Percentiles rank a stretch among this genome's conserved stretches.
phyloP scores from a whole-genome alignment of 495 filamentous ascomycete genomes.

The Aspergillus sparsus region DNA sequence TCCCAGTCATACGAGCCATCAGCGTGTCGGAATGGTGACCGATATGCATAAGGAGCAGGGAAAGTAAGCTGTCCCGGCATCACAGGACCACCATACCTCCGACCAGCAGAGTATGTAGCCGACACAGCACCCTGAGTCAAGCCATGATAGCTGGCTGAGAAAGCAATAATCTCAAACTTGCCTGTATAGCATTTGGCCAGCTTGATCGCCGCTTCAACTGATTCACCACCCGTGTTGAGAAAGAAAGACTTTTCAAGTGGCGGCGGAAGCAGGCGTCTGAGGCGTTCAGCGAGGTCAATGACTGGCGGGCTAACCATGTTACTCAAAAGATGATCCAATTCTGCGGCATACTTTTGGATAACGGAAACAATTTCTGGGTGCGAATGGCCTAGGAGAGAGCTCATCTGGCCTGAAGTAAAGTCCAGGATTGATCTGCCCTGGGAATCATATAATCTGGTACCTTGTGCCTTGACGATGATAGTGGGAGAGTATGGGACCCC shows the following conservation, averaged over 20 bases:
- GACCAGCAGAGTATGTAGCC: conserved; percentile 50
- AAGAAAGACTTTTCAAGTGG: conserved; percentile 57
- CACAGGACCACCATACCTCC: conserved; percentile 40
- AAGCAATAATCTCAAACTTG: conserved; percentile 57
- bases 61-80: conserved; percentile 47
- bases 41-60: conserved; percentile 56
- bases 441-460: conserved; percentile 31
- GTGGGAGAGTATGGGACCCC: conserved; percentile 33
- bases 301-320: conserved; percentile 57
- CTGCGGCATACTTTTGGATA: conserved; percentile 40
- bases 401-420: conserved; percentile 60
- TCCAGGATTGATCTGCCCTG: conserved; percentile 45
- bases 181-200: conserved; percentile 59
- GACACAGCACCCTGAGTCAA: conserved; percentile 45
- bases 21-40: conserved; percentile 48
- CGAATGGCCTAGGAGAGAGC: conserved; percentile 56
- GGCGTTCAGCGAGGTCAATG: conserved; percentile 44
- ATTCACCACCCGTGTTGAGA: conserved; percentile 55
- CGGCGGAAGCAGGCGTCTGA: conserved; percentile 44
- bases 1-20: conserved; percentile 60
- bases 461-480: conserved; percentile 34
- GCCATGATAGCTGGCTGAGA: conserved; percentile 57
- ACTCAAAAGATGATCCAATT: conserved; percentile 56
- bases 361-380: conserved; percentile 57
- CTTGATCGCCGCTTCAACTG: conserved; percentile 55